Base-by-base conservation (phyloP, 2,329 filamentous ascomycete species). In the Xylariaceae sp. region DNA sequence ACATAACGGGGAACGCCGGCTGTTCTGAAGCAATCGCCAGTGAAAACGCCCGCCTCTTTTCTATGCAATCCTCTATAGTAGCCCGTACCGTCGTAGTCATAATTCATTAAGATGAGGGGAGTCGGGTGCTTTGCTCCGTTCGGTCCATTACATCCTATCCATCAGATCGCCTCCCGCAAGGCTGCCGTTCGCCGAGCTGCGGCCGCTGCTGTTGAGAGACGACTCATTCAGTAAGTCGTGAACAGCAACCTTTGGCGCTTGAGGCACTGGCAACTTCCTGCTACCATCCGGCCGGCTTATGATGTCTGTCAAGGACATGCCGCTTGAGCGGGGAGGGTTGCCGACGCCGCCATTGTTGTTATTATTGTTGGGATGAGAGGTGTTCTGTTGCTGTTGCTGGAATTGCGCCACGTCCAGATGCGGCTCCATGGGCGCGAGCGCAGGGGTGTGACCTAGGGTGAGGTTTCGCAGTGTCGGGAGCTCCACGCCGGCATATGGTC, bases 251-350 rank as follows among this genome's bases (percentile, higher is more conserved):
- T 92, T 92, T 35, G 87, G 86, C n/a, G 89, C 75, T 61, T 90
- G 85, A 5, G 88, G 88, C 12, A 94, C 84, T 0, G 90, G 90
- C 13, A 96, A 69, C 61, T 96, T 96, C 49, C 90, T 72, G 16
- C 83, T 82, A 23, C 87, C 87, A 44, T 95, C 89, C 2, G 87
- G 75, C 47, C 83, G 81, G 53, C 83, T 87, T 66, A 96, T 92
- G 53, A 96, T 96, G 57, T 96, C 90, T 38, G 80, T 84, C 49
- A 96, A 80, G 24, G 86, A 83, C 37, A 93, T 75, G 25, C 88
- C 88, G 36, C 70, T 75, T 47, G 73, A 66, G 35, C 69, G 64
- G 21, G 24, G 24, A 26, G 24, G 24, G 6, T 26, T 26, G 24
- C 5, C n/a, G n/a, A n/a, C n/a, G n/a, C n/a, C n/a, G n/a, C n/a